Evolutionary conservation across 192 early-diverging fungal genomes (phyloP).

Genomic region (Mortierella claussenii): DNA sequence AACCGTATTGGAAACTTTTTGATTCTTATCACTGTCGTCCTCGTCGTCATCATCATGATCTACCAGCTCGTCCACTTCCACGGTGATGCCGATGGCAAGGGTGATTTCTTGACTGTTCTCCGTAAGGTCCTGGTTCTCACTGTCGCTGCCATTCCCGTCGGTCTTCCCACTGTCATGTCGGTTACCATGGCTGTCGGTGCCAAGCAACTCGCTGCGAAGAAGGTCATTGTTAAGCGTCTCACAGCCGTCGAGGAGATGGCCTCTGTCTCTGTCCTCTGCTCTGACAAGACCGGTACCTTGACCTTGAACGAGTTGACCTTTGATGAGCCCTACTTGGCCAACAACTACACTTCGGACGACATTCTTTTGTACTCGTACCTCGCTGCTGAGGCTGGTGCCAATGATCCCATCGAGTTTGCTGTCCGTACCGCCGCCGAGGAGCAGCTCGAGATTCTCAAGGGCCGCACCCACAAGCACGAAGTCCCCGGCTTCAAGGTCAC

Average conservation of each 20-base stretch:
- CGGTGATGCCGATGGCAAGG: constrained; percentile 37
- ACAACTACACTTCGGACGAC: constrained; percentile 74
- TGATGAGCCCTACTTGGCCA: constrained; percentile 80
- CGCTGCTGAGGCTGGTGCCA: constrained; percentile 85
- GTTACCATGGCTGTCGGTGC: constrained; percentile 95
- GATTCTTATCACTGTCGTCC: constrained; percentile 80
- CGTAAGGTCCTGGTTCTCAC: constrained; percentile 85
- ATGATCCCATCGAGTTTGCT: constrained; percentile 88
- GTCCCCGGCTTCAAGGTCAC: constrained; percentile 92
- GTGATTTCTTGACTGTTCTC: constrained; percentile 72
- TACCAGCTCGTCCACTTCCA: constrained; percentile 71
- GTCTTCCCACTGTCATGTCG: constrained; percentile 91
- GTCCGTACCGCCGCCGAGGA: constrained; percentile 81
- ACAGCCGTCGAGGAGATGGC: constrained; percentile 93
- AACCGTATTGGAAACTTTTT: constrained; percentile 94
- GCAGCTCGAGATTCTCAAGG: constrained; percentile 69
- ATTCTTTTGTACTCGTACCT: constrained; percentile 81
- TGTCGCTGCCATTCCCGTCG: constrained; percentile 93
- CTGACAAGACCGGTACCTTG: constrained; percentile 87
- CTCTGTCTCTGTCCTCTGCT: constrained; percentile 82
- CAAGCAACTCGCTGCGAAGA: constrained; percentile 84
- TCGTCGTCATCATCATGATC: constrained; percentile 84
- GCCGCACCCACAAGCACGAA: constrained; percentile 71
- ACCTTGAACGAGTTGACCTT: constrained; percentile 91
- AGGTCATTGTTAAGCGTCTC: constrained; percentile 94